Conservation (phyloP, 352 stramenopile species). For the Phytopythium kandeliae region DNA sequence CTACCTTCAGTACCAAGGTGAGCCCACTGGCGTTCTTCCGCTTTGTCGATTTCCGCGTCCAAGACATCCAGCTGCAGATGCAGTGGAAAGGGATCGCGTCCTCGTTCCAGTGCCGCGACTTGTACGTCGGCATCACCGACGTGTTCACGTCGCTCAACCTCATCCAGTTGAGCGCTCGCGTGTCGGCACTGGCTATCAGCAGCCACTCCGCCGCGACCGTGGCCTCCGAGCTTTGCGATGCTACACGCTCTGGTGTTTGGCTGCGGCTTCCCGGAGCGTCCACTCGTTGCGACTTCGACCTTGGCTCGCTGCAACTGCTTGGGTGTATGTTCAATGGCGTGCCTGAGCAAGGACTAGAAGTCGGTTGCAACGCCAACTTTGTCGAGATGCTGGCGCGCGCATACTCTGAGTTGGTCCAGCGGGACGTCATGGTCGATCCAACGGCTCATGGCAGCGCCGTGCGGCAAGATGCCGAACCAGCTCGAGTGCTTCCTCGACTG, state of each 20-base stretch:
- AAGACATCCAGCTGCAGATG: slow-evolving; percentile 24
- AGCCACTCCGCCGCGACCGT: slow-evolving; percentile 3
- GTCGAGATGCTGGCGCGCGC: not conserved
- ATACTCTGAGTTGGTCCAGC: slow-evolving; percentile 1
- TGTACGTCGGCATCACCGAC: slow-evolving; percentile 53
- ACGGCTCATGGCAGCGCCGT: not conserved
- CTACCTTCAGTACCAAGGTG: slow-evolving; percentile 12
- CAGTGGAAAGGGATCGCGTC: slow-evolving; percentile 27
- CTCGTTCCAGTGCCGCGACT: slow-evolving; percentile 28
- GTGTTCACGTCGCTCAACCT: slow-evolving; percentile 48
- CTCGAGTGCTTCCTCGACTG: not conserved
- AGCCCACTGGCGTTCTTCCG: slow-evolving; percentile 54
- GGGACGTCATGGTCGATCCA: not conserved
- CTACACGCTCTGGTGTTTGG: not conserved
- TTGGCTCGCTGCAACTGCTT: not conserved
- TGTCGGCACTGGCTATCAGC: slow-evolving; percentile 9
- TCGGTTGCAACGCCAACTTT: slow-evolving; percentile 5
- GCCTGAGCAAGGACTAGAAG: not conserved
- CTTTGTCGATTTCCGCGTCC: slow-evolving; percentile 54
- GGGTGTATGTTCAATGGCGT: not conserved
- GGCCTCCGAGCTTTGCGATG: no score
- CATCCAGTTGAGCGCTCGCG: slow-evolving; percentile 32
- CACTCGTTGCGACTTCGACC: slow-evolving; percentile 1
- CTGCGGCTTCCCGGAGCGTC: not conserved
- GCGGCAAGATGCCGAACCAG: not conserved